Evolutionary conservation across 257 asterid species (phyloP).

Genomic region (Datura wrightii): DNA sequence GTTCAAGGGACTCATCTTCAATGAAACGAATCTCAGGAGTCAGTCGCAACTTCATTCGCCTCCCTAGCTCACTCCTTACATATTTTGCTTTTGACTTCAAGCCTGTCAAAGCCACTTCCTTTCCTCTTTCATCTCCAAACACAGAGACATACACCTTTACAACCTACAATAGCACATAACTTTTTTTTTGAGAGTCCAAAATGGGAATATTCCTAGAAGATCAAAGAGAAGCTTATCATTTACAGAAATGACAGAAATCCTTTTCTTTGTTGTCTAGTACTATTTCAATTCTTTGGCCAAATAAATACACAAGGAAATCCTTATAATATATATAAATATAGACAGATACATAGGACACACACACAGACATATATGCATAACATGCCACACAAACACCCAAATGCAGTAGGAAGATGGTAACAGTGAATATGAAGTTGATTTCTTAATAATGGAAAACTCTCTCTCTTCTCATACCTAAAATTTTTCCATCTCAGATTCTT

Average conservation of each 20-base stretch:
- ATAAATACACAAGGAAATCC: conserved; percentile 5
- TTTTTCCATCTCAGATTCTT: neutral
- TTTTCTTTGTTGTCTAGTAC: neutral
- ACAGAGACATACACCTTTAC: conserved; percentile 97
- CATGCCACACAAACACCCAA: neutral
- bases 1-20: conserved; percentile 91
- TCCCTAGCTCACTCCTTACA: conserved; percentile 88
- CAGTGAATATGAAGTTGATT: neutral
- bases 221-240: neutral
- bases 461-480: neutral
- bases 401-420: neutral
- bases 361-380: neutral
- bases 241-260: neutral
- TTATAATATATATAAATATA: neutral
- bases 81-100: conserved; percentile 87
- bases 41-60: conserved; percentile 92
- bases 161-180: conserved; percentile 53
- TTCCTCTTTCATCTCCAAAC: conserved; percentile 98
- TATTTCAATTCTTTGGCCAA: neutral
- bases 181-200: neutral
- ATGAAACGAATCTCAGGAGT: conserved; percentile 95
- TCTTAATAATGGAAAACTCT: neutral
- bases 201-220: conserved; percentile 11
- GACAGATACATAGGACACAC: neutral
- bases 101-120: conserved; percentile 93